Evolutionary conservation across 2,329 filamentous ascomycete genomes (phyloP).

Genomic region (Aspergillus niger): DNA sequence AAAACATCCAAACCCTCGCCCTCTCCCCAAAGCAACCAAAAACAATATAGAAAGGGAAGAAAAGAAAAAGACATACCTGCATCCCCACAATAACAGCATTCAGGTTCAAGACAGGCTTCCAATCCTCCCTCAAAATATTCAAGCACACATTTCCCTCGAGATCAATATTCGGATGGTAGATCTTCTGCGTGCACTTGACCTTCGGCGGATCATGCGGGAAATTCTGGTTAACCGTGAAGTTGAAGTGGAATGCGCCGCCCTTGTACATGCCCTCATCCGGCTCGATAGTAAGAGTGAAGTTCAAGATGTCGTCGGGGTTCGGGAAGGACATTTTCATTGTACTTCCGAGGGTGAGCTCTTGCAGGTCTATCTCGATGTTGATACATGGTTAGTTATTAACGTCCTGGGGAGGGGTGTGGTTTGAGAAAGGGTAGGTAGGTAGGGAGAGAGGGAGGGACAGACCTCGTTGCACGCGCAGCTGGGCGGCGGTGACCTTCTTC

Average conservation of each 20-base stretch:
- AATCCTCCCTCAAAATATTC: slow-evolving; percentile 96
- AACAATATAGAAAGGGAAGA: neutral
- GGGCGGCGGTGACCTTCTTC: slow-evolving; percentile 97
- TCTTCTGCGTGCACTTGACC: slow-evolving; percentile 95
- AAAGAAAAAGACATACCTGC: slow-evolving; percentile 59
- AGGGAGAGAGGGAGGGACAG: slow-evolving; percentile 24
- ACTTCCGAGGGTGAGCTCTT: slow-evolving; percentile 53
- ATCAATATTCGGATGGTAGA: slow-evolving; percentile 99
- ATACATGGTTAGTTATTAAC: neutral
- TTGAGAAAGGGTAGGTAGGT: neutral
- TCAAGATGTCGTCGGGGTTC: slow-evolving; percentile 60
- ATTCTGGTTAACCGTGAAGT: slow-evolving; percentile 88
- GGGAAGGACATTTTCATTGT: slow-evolving; percentile 62
- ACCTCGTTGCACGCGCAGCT: slow-evolving; percentile 96
- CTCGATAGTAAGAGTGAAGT: slow-evolving; percentile 53
- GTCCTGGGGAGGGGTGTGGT: neutral
- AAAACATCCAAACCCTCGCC: neutral
- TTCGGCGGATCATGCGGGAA: slow-evolving; percentile 98
- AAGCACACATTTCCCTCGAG: slow-evolving; percentile 96
- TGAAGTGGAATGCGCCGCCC: slow-evolving; percentile 82
- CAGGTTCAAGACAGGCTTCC: slow-evolving; percentile 96
- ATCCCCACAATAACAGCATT: slow-evolving; percentile 95
- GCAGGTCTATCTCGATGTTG: slow-evolving; percentile 42
- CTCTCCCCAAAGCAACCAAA: neutral
- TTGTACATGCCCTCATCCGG: slow-evolving; percentile 74